phyloP scores from a whole-genome alignment of 108 stramenopile species.

The Skeletonema costatum region DNA sequence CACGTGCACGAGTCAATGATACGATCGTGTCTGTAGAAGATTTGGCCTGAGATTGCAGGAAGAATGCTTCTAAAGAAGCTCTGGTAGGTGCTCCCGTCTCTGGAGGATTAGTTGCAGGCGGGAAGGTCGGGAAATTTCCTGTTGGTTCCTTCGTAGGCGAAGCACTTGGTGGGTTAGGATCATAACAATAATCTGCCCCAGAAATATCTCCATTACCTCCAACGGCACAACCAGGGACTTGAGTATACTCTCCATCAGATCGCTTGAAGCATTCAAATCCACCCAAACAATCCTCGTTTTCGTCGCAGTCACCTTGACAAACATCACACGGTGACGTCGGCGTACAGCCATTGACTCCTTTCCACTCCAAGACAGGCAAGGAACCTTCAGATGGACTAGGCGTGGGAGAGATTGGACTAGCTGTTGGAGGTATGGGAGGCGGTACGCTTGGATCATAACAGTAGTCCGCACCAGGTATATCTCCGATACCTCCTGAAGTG shows the following conservation, averaged over 20 bases:
- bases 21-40: not conserved
- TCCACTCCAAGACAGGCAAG: slow-evolving; percentile 12
- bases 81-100: not conserved
- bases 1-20: not conserved
- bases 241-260: slow-evolving; percentile 26
- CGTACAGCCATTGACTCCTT: slow-evolving; percentile 35
- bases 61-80: slow-evolving; percentile 4
- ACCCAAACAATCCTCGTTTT: slow-evolving; percentile 51
- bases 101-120: not conserved
- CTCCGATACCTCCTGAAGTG: slow-evolving; percentile 41
- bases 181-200: slow-evolving; percentile 47
- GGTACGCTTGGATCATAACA: slow-evolving; percentile 35
- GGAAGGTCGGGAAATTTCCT: not conserved
- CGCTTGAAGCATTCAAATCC: slow-evolving; percentile 28
- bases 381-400: not conserved
- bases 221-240: slow-evolving; percentile 33
- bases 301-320: slow-evolving; percentile 73
- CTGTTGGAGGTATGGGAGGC: not conserved
- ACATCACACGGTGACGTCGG: slow-evolving; percentile 39
- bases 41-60: slow-evolving; percentile 10
- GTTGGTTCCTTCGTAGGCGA: not conserved
- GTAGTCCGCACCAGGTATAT: slow-evolving; percentile 33
- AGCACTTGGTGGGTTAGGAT: not conserved
- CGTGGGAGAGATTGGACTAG: not conserved
- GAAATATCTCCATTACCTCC: slow-evolving; percentile 40